Conservation (phyloP, 208 protist species). For the Trichomonas gallinae region DNA sequence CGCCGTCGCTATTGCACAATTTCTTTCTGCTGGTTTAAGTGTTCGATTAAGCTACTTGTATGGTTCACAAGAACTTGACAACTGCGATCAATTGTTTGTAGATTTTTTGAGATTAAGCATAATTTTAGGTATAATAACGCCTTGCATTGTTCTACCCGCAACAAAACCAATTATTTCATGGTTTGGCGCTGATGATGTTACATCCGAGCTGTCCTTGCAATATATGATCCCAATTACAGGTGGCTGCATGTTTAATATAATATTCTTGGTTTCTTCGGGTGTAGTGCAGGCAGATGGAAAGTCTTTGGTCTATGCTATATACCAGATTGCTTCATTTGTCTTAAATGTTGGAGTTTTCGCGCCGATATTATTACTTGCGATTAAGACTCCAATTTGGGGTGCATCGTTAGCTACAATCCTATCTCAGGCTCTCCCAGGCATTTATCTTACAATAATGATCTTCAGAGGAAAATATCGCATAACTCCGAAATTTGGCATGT, state of each 20-base stretch:
- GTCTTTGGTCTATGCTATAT: background rate
- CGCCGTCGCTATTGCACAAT: background rate
- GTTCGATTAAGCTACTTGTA: too few relatives aligned
- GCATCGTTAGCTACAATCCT: background rate
- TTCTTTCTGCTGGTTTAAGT: too few relatives aligned
- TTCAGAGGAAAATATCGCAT: background rate
- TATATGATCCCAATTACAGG: background rate
- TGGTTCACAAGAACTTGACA: too few relatives aligned
- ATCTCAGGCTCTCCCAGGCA: background rate
- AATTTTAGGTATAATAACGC: background rate
- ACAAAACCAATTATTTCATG: background rate
- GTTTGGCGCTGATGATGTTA: too few relatives aligned
- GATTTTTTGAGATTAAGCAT: too few relatives aligned
- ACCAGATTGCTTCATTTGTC: background rate
- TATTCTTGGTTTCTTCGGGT: background rate
- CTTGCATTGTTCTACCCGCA: background rate
- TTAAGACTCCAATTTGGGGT: background rate
- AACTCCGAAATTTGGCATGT: background rate
- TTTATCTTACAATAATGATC: background rate
- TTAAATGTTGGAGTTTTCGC: background rate
- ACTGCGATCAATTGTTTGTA: too few relatives aligned
- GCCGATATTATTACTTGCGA: background rate
- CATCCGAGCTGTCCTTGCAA: background rate
- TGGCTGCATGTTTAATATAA: background rate
- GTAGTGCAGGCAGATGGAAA: background rate